Evolutionary conservation across 2,329 filamentous ascomycete species (phyloP).

Genomic region (Aureobasidium mangrovei): DNA sequence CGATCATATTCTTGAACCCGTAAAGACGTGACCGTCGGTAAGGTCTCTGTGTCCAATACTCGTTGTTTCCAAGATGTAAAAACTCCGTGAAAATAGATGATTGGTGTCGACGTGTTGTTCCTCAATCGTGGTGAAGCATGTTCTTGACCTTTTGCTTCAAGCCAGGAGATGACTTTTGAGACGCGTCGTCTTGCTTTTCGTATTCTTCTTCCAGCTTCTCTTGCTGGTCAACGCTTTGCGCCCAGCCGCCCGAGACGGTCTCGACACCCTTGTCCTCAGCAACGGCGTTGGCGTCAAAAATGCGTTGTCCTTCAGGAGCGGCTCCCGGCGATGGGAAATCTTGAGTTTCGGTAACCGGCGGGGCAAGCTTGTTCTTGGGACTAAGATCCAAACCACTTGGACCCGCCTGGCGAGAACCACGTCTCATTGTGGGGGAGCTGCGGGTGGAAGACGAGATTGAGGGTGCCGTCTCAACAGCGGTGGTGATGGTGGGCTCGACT

Average conservation of each 20-base stretch:
- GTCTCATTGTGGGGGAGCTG: not conserved
- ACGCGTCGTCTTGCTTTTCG: constrained; percentile 5
- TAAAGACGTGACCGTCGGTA: not conserved
- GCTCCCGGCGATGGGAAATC: constrained; percentile 12
- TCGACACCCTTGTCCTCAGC: constrained; percentile 12
- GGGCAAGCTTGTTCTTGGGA: not conserved
- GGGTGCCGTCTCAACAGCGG: not conserved
- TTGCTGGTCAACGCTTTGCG: not conserved
- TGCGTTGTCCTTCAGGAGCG: constrained; percentile 12
- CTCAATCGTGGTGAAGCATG: constrained; percentile 6
- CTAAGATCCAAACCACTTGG: not conserved
- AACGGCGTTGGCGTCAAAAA: constrained; percentile 13
- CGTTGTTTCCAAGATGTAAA: not conserved
- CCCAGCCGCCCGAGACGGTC: constrained; percentile 7
- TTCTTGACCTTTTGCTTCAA: constrained; percentile 13
- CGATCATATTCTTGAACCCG: not conserved
- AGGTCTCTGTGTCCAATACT: not conserved
- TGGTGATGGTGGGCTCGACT: constrained; percentile 2
- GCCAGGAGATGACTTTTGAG: not conserved
- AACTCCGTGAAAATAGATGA: not conserved
- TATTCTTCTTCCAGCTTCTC: constrained; percentile 3
- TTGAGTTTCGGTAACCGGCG: not conserved
- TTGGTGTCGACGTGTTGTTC: not conserved
- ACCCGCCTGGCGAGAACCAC: not conserved
- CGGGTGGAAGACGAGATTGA: not conserved